A percentile compares a stretch with the other conserved stretches of the same genome.
Conservation (phyloP, 352 stramenopile species). For the Peronosclerospora sorghi region DNA sequence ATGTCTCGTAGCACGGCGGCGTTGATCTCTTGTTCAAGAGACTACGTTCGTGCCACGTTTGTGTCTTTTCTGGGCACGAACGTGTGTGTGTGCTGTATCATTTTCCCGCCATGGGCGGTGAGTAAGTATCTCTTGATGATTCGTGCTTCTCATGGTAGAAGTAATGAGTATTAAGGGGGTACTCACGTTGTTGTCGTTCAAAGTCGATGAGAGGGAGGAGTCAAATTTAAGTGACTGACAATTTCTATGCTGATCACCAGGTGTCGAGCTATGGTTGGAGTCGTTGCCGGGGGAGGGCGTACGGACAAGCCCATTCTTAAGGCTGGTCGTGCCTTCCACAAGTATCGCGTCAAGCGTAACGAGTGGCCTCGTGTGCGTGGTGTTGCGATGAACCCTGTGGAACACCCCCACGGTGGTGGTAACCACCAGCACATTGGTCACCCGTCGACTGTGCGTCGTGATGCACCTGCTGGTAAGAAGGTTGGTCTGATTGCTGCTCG, state of each 20-base stretch:
- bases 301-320: conserved; percentile 99
- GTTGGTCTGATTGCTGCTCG: conserved; percentile 97
- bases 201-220: not conserved
- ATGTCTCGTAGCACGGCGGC: conserved; percentile 26
- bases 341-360: conserved; percentile 98
- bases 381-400: conserved; percentile 99
- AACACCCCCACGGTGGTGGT: conserved; percentile 99
- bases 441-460: conserved; percentile 92
- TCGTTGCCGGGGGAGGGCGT: conserved; percentile 96
- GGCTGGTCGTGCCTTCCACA: conserved; percentile 96
- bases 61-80: conserved; percentile 1
- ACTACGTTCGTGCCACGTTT: conserved; percentile 16
- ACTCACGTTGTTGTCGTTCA: conserved; percentile 5
- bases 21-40: conserved; percentile 5
- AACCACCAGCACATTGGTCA: conserved; percentile 99
- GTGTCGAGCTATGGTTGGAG: conserved; percentile 94
- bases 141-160: not conserved
- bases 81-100: conserved; percentile 30
- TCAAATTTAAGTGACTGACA: conserved; percentile 21
- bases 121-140: conserved; percentile 59
- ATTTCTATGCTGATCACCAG: conserved; percentile 24
- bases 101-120: conserved; percentile 63
- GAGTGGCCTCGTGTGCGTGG: conserved; percentile 97
- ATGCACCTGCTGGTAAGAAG: conserved; percentile 95
- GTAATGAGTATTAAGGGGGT: conserved; percentile 3